A percentile compares a stretch with the other conserved stretches of the same genome.
phyloP scores from a whole-genome alignment of 345 rosid species.

The Sisymbrium irio region DNA sequence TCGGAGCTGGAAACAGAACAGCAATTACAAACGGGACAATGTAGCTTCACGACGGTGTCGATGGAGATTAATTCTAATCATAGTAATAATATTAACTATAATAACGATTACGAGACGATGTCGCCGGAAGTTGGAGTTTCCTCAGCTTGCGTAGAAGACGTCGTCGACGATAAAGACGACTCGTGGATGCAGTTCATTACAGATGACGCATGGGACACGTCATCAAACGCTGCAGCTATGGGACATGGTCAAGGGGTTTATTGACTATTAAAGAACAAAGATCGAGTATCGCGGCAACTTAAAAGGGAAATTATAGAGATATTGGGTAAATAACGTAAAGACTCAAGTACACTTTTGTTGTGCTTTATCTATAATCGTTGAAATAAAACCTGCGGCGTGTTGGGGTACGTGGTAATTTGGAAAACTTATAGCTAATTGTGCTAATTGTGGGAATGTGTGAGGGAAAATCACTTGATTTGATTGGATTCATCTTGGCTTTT shows the following conservation, averaged over 20 bases:
- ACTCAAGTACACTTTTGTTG: constrained; percentile 33
- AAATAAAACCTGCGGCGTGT: constrained; percentile 25
- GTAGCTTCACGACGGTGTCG: constrained; percentile 39
- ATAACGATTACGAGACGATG: constrained; percentile 52
- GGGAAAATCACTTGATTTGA: constrained; percentile 14
- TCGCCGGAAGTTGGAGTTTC: constrained; percentile 71
- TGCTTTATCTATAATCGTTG: constrained; percentile 16
- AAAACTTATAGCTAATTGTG: constrained; percentile 11
- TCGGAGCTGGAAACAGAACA: constrained; percentile 63
- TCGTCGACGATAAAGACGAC: constrained; percentile 82
- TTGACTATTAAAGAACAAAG: constrained; percentile 8
- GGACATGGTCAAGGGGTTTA: constrained; percentile 40
- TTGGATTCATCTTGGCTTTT: constrained; percentile 11
- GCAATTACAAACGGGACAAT: constrained; percentile 43
- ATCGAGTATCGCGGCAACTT: background rate
- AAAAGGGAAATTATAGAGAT: background rate
- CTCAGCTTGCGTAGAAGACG: constrained; percentile 54
- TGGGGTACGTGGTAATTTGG: constrained; percentile 13
- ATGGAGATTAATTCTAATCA: constrained; percentile 40
- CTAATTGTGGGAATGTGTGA: constrained; percentile 29
- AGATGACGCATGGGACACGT: constrained; percentile 76
- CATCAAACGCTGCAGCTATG: constrained; percentile 41
- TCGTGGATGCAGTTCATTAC: constrained; percentile 99
- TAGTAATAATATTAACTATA: background rate
- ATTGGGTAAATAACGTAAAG: constrained; percentile 15